Base-by-base conservation (phyloP, 768 basidiomycete genomes). In the Tricholoma hemisulphureum region DNA sequence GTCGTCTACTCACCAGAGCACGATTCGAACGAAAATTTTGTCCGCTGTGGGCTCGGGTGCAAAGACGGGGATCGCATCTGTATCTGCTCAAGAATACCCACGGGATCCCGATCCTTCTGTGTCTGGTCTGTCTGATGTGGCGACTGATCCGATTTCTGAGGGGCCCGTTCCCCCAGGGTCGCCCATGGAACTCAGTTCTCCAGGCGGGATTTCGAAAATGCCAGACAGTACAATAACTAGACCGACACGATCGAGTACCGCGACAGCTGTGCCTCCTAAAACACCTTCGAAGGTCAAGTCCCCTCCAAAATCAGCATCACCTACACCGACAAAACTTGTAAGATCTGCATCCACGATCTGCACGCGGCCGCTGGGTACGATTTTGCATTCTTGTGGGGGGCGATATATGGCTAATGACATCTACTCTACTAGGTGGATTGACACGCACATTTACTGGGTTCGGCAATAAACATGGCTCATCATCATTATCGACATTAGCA, bases 401-500 rank as follows among this genome's bases (percentile, higher is more conserved):
- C 29, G 16, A 8, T 28, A 13, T 8, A 29, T 49, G 24, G 29
- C 16, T 29, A n/a, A 49, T n/a, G 26, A 16, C 7, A 49, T 2
- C 16, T n/a, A n/a, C n/a, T 39, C 14, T 29, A 68, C 67, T 56
- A 46, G 63, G 59, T 16, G 55, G 60, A 11, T 18, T 69, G 14
- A 61, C 65, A 16, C 67, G 68, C 16, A 64, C 71, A 10, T 72
- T 69, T 32, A 65, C 69, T 29, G 61, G 63, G 23, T 60, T 60
- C n/a, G 54, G 58, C 6, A 49, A 35, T 46, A 37, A 34, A 20
- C 56, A 69, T 10, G 71, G 67, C 2, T 51, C 73, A 14, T 80
- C 83, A 4, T 82, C 86, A 0, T 69, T 91, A n/a, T 83, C 83
- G 4, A 87, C 80, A 5, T 74, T 91, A 13, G 83, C 86, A 8